Conservation (phyloP, 139 green algal species). For the Coelastrella sp. region DNA sequence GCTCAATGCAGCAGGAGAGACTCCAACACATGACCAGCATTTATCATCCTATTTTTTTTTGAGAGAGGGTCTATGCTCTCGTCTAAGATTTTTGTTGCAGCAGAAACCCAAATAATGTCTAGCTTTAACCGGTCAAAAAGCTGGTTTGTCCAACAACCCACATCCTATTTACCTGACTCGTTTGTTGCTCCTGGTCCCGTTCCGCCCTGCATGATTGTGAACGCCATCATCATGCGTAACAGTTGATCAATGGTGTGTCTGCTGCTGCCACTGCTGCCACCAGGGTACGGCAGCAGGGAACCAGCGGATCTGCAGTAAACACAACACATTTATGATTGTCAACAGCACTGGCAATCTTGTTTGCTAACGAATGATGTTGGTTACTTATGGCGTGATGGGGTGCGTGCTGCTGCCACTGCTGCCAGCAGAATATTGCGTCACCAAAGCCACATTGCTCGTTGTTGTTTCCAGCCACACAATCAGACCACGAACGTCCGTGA, state of each 20-base stretch:
- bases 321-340: slow-evolving; percentile 30
- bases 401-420: background rate
- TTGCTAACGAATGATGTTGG: slow-evolving; percentile 27
- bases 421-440: background rate
- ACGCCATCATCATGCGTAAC: slow-evolving; percentile 51
- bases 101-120: too few species aligned
- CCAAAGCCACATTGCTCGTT: background rate
- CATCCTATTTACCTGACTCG: too few species aligned
- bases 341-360: slow-evolving; percentile 51
- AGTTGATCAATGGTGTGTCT: slow-evolving; percentile 44
- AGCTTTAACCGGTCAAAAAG: too few species aligned
- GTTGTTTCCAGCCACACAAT: background rate
- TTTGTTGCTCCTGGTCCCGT: slow-evolving; percentile 50
- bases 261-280: background rate
- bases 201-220: slow-evolving; percentile 36
- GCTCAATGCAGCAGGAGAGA: too few species aligned
- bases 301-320: background rate
- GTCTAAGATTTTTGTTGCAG: too few species aligned
- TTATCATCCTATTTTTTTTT: too few species aligned
- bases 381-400: too few species aligned
- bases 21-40: too few species aligned
- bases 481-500: too few species aligned
- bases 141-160: too few species aligned
- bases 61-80: too few species aligned
- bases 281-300: background rate